Evolutionary conservation across 2,329 filamentous ascomycete species (phyloP).

Genomic region (Scolecobasidium constrictum): DNA sequence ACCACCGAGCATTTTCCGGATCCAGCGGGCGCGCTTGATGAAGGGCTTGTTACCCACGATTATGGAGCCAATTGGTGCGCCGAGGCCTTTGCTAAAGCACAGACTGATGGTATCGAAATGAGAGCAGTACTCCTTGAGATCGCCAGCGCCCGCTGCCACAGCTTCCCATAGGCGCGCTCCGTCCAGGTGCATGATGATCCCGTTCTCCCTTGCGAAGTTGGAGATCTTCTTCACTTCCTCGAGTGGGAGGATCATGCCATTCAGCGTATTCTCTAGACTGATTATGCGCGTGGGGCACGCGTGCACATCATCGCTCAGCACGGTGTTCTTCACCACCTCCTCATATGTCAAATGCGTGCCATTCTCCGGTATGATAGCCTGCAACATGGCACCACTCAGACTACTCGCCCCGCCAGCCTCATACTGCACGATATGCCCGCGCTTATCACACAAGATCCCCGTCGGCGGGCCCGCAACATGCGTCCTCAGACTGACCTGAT

Average conservation of each 20-base stretch:
- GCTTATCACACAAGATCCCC: slow-evolving; percentile 65
- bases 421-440: slow-evolving; percentile 66
- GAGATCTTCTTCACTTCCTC: slow-evolving; percentile 59
- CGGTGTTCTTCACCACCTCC: slow-evolving; percentile 57
- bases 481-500: slow-evolving; percentile 71
- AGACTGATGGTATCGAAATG: slow-evolving; percentile 65
- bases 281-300: slow-evolving; percentile 72
- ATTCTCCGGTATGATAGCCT: slow-evolving; percentile 57
- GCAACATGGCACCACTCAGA: slow-evolving; percentile 60
- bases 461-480: slow-evolving; percentile 73
- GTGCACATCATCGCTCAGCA: slow-evolving; percentile 62
- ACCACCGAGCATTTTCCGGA: slow-evolving; percentile 71
- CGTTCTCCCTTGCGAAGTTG: slow-evolving; percentile 51
- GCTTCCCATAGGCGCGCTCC: slow-evolving; percentile 78
- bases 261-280: slow-evolving; percentile 75
- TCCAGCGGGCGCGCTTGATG: slow-evolving; percentile 60
- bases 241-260: slow-evolving; percentile 68
- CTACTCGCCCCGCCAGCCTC: slow-evolving; percentile 59
- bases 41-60: slow-evolving; percentile 49
- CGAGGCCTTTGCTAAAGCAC: slow-evolving; percentile 75
- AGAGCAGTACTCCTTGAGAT: slow-evolving; percentile 54
- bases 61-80: slow-evolving; percentile 70
- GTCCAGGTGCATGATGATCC: slow-evolving; percentile 64
- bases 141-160: slow-evolving; percentile 57
- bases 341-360: slow-evolving; percentile 63